Evolutionary conservation across 2,329 filamentous ascomycete species (phyloP), one percentile per base, ranked within the genome.

Genomic region (Thermothelomyces thermophilus): DNA sequence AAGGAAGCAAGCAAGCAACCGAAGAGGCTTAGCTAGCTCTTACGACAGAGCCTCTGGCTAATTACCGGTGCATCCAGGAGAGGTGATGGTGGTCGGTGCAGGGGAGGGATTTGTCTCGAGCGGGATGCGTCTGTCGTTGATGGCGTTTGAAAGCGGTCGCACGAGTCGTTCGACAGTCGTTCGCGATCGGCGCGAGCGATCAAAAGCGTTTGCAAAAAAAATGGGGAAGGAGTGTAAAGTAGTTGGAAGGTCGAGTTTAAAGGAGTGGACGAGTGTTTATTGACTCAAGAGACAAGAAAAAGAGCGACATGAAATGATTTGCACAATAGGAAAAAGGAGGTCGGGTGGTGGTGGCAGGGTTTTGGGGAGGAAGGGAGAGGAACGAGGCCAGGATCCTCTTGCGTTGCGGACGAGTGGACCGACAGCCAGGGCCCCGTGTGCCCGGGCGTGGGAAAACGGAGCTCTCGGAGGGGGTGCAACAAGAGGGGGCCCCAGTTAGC

Each of bases 21-120:
- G 24, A 26, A 26, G 24, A 26, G 9, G 24, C 24, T n/a, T 26
- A 51, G 51, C 45, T 56, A 63, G 68, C 68, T 70, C 68, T 67
- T 56, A 28, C 34, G 16, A 33, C 20, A 52, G 69, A 70, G 68
- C 68, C 62, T 59, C 57, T 46, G 52, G 57, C 55, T 9, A 45
- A 55, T 60, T 64, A 60, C 54, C 58, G 59, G 63, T 57, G 62
- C 68, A 71, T 71, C 63, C 68, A 70, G 56, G 28, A 41, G 17
- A 33, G 34, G 44, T 40, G 34, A 22, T 48, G 19, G 37, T 30
- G n/a, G 45, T 35, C 47, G 47, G 40, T 20, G 28, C 26, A 54
- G 22, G 30, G 42, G 26, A 45, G n/a, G n/a, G 41, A 22, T 17
- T 35, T 40, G 20, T 49, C 14, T 46, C 20, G 33, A 31, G 41